Conservation (phyloP, 2,329 filamentous ascomycete species). For the Teratosphaeria destructans region DNA sequence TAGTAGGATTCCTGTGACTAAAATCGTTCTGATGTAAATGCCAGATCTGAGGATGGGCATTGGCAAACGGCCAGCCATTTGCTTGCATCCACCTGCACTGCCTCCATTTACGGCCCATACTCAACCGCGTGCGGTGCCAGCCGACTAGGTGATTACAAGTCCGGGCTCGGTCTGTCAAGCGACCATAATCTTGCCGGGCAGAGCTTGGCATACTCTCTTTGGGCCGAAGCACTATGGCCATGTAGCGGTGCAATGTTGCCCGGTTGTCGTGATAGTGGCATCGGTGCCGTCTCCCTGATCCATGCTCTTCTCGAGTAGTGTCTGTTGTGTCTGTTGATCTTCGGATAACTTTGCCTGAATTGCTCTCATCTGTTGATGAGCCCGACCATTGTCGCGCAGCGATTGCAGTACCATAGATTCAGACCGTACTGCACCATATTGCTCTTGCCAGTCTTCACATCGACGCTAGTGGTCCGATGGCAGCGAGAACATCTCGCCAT, state of each 20-base stretch:
- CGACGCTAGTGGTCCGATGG: conserved; percentile 24
- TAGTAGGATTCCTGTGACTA: not conserved
- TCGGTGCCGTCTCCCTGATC: not conserved
- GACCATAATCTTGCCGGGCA: not conserved
- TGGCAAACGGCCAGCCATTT: not conserved
- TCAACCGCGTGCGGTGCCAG: too few species aligned
- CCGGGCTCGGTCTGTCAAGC: not conserved
- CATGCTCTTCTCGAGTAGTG: not conserved
- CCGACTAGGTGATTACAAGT: too few species aligned
- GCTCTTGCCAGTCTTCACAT: conserved; percentile 22
- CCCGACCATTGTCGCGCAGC: conserved; percentile 28
- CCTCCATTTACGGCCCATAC: too few species aligned
- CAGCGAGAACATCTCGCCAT: conserved; percentile 27
- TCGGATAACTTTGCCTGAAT: not conserved
- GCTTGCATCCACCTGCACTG: not conserved
- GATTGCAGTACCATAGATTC: conserved; percentile 28
- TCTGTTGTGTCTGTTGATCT: not conserved
- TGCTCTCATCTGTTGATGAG: conserved; percentile 19
- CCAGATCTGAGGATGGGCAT: not conserved
- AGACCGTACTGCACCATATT: conserved; percentile 29
- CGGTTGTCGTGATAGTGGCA: not conserved
- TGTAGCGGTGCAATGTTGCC: not conserved
- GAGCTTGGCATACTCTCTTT: too few species aligned
- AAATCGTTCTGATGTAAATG: not conserved
- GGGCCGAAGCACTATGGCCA: too few species aligned